Evolutionary conservation across 2,329 filamentous ascomycete genomes (phyloP), one percentile per base, ranked within the genome.

Genomic region (Alternaria metachromatica): DNA sequence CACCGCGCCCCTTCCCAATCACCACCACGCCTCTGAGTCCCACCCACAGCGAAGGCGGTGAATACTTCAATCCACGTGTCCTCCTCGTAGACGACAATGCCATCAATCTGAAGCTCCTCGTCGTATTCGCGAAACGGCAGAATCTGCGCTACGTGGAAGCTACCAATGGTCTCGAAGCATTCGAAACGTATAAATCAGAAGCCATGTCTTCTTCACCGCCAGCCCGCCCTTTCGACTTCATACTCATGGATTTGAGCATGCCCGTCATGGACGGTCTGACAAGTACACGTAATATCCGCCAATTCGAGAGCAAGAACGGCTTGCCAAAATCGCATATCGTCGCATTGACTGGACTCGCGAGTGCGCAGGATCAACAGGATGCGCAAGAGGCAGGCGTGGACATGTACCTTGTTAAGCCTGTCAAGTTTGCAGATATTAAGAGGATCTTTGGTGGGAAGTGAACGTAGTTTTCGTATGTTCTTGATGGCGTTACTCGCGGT

Each of bases 101-200:
- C 11, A 78, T 78, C 67, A 79, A 79, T 51, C 70, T 77, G 41
- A 77, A 76, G 49, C 71, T 78, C 23, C 70, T 79, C 28, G 76
- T 81, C 18, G 83, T 84, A 70, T 85, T 84, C 51, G 72, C 73
- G n/a, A 72, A 72, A 50, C 76, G 75, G 11, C 70, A 78, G 57
- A 67, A 66, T 5, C 62, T 76, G 5, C 68, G 66, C 15, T 78
- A 75, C 60, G 59, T 58, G 7, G 71, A 76, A 65, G 76, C 78
- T 3, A 67, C 62, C 8, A 78, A 80, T 57, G 78, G 78, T 12
- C 73, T 78, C 21, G 68, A 78, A 65, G 78, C 78, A 0, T 58
- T 78, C 8, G 66, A 76, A 11, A 67, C 58, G 0, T 78, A 60
- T 62, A 76, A 74, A 46, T 45, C 53, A 2, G 66, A 72, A 58